Evolutionary conservation across 208 protist species (phyloP), one percentile per base, ranked within the genome.

Genomic region (Crithidia bombi): DNA sequence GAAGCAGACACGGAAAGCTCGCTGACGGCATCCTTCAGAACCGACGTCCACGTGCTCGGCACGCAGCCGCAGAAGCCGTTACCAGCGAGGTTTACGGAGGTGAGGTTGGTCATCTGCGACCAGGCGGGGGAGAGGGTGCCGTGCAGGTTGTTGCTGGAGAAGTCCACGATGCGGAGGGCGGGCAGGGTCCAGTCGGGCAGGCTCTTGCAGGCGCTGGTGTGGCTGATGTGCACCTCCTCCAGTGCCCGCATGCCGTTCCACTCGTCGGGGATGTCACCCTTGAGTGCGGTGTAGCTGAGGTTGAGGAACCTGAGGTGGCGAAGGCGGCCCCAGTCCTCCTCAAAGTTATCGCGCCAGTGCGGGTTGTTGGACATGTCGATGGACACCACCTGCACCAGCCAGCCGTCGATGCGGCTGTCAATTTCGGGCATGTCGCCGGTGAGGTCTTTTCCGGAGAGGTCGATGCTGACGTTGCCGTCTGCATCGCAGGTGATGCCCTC

Each of bases 301-400:
- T 59, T 35, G 54, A 59, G 54, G 35, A 28, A 28, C 17, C 26
- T 15, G 5, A 43, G 33, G 54, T n/a, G 6, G 30, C 26, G 19
- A 30, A n/a, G n/a, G n/a, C n/a, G n/a, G n/a, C n/a, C n/a, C n/a
- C 51, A 52, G 23, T 6, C 19, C 21, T 33, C 28, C 30, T 6
- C 21, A 19, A 56, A 56, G 28, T 6, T 21, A n/a, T 7, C 51
- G 3, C 30, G 33, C 6, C 19, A 33, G 51, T 21, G 33, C 50
- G 25, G 50, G 50, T 36, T 36, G 50, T 58, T 69, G 43, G 33
- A 61, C 36, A 76, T 21, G 57, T 76, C 47, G 46, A 76, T 57
- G 43, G 30, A 44, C 21, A 57, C 52, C 43, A 73, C 67, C 5
- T 11, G 30, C 3, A 73, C 15, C 26, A 50, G 15, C 7, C 9